A percentile compares a stretch with the other conserved stretches of the same genome.
Conservation (phyloP, 2,329 filamentous ascomycete species). For the Harringtonia aguacate region DNA sequence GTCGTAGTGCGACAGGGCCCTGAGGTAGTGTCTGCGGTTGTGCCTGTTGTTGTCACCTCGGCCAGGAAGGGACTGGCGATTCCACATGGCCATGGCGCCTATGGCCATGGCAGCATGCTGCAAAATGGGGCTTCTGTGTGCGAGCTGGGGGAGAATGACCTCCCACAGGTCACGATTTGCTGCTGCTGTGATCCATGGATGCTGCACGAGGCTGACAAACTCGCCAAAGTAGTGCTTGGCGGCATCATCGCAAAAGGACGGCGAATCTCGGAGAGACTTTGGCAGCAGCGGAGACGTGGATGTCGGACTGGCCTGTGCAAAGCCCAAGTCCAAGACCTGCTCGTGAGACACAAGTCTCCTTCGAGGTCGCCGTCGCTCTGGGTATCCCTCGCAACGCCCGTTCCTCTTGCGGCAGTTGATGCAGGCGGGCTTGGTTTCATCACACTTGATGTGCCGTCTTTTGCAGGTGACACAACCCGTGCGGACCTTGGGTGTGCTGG, state of each 20-base stretch:
- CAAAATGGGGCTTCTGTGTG: slow-evolving; percentile 20
- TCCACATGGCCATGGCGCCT: slow-evolving; percentile 15
- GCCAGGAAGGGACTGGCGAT: not conserved
- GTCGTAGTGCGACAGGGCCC: slow-evolving; percentile 20
- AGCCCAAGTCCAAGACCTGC: not conserved
- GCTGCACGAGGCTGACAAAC: slow-evolving; percentile 10
- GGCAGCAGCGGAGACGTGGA: not conserved
- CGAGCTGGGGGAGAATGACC: slow-evolving; percentile 20
- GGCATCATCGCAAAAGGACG: slow-evolving; percentile 5
- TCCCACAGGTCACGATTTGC: slow-evolving; percentile 22
- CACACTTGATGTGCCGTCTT: slow-evolving; percentile 14
- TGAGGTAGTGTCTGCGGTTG: slow-evolving; percentile 16
- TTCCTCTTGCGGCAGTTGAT: slow-evolving; percentile 15
- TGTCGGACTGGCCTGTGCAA: not conserved
- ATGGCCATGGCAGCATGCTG: slow-evolving; percentile 24
- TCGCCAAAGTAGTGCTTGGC: slow-evolving; percentile 14
- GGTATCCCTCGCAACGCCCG: slow-evolving; percentile 17
- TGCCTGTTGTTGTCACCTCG: not conserved
- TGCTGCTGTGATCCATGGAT: slow-evolving; percentile 12
- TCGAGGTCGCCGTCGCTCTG: not conserved
- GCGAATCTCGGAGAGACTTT: not conserved
- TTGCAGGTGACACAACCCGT: slow-evolving; percentile 17
- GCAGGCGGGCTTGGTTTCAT: slow-evolving; percentile 17
- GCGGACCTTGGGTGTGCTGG: slow-evolving; percentile 13
- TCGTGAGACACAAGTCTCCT: not conserved